Percentiles rank a stretch among this genome's conserved stretches.
Conservation (phyloP, 1,139 yeast species). For the Sugiyamaella novakii region DNA sequence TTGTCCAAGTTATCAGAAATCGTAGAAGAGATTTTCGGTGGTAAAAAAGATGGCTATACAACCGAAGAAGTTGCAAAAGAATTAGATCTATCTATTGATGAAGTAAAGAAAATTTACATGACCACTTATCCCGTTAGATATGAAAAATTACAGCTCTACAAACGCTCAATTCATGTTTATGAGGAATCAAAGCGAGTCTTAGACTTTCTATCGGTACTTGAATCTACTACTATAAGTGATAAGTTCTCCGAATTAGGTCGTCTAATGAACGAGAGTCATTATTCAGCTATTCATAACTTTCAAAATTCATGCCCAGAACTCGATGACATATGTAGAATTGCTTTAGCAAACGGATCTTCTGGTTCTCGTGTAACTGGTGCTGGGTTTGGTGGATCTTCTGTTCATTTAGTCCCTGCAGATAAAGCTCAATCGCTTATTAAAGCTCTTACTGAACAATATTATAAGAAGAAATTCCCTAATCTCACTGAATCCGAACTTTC, state of each 20-base stretch:
- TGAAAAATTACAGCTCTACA: slow-evolving; percentile 56
- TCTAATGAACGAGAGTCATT: slow-evolving; percentile 63
- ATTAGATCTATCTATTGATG: slow-evolving; percentile 49
- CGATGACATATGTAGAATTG: slow-evolving; percentile 56
- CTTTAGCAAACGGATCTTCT: slow-evolving; percentile 56
- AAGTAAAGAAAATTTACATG: slow-evolving; percentile 52
- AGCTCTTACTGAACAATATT: slow-evolving; percentile 55
- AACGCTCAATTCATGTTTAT: slow-evolving; percentile 64
- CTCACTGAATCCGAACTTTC: slow-evolving; percentile 50
- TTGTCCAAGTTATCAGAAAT: slow-evolving; percentile 48
- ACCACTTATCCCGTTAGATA: slow-evolving; percentile 60
- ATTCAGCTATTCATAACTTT: slow-evolving; percentile 51
- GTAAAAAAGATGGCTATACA: slow-evolving; percentile 51
- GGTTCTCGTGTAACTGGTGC: slow-evolving; percentile 80
- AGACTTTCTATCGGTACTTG: slow-evolving; percentile 50
- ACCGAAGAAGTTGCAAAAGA: slow-evolving; percentile 53
- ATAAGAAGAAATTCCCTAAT: slow-evolving; percentile 52
- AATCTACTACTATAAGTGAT: slow-evolving; percentile 25
- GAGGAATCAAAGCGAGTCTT: slow-evolving; percentile 65
- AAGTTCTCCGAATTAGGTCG: slow-evolving; percentile 49
- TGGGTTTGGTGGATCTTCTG: slow-evolving; percentile 80
- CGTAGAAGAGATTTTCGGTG: slow-evolving; percentile 45
- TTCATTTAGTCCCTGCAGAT: slow-evolving; percentile 58
- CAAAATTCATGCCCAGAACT: slow-evolving; percentile 60
- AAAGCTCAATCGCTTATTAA: slow-evolving; percentile 49